Conservation (phyloP, 2,329 filamentous ascomycete genomes). For the Byssochlamys sp. region DNA sequence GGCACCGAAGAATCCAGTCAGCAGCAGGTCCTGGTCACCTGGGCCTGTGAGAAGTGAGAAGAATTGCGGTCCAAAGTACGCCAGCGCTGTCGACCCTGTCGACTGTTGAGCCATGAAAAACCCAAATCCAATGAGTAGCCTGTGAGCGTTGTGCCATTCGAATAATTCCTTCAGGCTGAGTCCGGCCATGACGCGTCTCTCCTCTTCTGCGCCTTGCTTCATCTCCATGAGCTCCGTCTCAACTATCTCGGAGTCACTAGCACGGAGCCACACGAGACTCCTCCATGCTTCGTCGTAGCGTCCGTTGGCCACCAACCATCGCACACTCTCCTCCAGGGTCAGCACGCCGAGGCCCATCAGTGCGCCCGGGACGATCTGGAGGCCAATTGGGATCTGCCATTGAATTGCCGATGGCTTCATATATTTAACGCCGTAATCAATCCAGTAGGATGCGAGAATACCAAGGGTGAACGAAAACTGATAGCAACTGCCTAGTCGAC, state of each 20-base stretch:
- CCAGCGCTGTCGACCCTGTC: constrained; percentile 46
- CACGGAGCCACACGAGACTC: constrained; percentile 45
- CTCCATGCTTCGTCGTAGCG: constrained; percentile 37
- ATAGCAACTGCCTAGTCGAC: constrained; percentile 43
- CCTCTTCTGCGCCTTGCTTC: constrained; percentile 37
- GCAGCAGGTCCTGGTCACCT: constrained; percentile 37
- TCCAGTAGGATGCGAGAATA: constrained; percentile 46
- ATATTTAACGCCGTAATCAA: constrained; percentile 38
- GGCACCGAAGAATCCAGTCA: constrained; percentile 46
- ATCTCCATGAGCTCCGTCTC: constrained; percentile 44
- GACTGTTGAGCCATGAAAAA: constrained; percentile 46
- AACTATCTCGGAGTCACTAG: constrained; percentile 27
- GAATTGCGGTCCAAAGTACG: constrained; percentile 48
- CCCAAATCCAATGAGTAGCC: constrained; percentile 35
- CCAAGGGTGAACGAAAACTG: constrained; percentile 44
- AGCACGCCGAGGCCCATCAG: constrained; percentile 42
- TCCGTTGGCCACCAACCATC: constrained; percentile 43
- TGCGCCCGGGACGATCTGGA: constrained; percentile 41
- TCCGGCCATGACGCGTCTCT: constrained; percentile 36
- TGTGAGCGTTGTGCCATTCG: constrained; percentile 36
- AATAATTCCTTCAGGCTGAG: constrained; percentile 39
- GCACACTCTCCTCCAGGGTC: constrained; percentile 40
- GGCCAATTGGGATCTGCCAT: constrained; percentile 49
- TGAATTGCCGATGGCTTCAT: constrained; percentile 28
- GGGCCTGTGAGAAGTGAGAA: constrained; percentile 43